Base-by-base conservation (phyloP, 371 early-diverging fungal species). In the Dinochytrium kinnereticum region DNA sequence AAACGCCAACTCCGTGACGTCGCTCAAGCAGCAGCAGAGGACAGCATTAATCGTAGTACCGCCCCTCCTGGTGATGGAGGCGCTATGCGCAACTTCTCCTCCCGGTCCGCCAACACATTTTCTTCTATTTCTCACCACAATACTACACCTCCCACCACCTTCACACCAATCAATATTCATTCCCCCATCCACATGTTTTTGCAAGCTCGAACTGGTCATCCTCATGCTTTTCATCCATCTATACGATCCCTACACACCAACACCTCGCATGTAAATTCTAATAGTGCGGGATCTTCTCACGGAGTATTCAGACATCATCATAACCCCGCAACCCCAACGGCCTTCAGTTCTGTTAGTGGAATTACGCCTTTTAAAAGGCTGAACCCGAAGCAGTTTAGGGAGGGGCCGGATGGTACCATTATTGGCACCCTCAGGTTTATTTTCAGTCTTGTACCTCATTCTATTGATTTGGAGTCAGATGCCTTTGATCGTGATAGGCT, bases 401-500 rank as follows among this genome's bases (percentile, higher is more conserved):
- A 75, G 36, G 72, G 72, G 10, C 59, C 57, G 1, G 68, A 49
- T 33, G 74, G 71, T 2, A 67, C 59, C 1, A 24, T 76, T 19
- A 10, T 31, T 37, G 33, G 61, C 28, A 28, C 59, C 19, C 21
- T 80, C 0, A n/a, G 59, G 31, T 74, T 65, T 59, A 74, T 71
- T 21, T 70, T 77, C 38, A 68, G 44, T 40, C 28, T 69, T 24
- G 72, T 77, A 44, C 75, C 75, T 1, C 21, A 61, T 31, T 51
- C 71, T 15, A 57, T 75, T 34, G 59, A 72, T n/a, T 17, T 77
- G 0, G 73, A 76, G 17, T 59, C 51, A 26, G 74, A 74, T 37
- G 68, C 72, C 36, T 84, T 84, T 51, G 59, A 70, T 21, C 21
- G 44, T 19, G 38, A 51, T 31, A 10, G 71, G n/a, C 31, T 84